Evolutionary conservation across 2,329 filamentous ascomycete genomes (phyloP), one percentile per base, ranked within the genome.

Genomic region (Cladophialophora chaetospira): DNA sequence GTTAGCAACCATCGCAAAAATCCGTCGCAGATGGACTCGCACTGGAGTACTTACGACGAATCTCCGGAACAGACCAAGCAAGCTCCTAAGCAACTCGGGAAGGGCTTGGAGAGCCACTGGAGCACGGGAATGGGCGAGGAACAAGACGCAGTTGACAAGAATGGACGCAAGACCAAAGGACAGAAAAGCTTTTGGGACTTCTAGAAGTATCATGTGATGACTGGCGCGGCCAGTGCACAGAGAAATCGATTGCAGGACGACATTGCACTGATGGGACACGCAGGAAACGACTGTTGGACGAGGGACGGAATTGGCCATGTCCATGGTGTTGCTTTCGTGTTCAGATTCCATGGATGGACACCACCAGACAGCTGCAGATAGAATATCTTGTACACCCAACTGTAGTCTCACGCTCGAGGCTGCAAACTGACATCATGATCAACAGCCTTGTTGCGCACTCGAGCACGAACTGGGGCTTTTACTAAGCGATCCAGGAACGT

Each of bases 1-100:
- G 68, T 85, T 17, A 71, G 80, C 49, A 80, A 84, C 52, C 82
- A 85, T 61, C 83, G 83, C 63, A 79, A 83, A 71, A 89, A 90
- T 74, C 86, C 81, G 2, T 82, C 89, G 51, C 86, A 88, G 73
- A 87, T 84, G 79, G 82, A 88, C 66, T 76, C 86, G 44, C 71
- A 72, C n/a, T 81, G 78, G 79, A 73, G 75, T 45, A 66, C 69
- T 6, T 72, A 72, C 44, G 75, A 77, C 46, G 67, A 70, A 28
- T 68, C 69, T 15, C 69, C 73, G 4, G 66, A 71, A 51, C 65
- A 69, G 5, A 63, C 61, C 42, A 67, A 69, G 49, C 65, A 60
- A 38, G 62, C 66, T 2, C 35, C 58, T 2, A 31, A 21, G 11
- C 54, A 60, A 19, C 23, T 15, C 36, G 47, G 50, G 31, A 63